Conservation (phyloP, 2,329 filamentous ascomycete species). For the Hypoxylon sp. region DNA sequence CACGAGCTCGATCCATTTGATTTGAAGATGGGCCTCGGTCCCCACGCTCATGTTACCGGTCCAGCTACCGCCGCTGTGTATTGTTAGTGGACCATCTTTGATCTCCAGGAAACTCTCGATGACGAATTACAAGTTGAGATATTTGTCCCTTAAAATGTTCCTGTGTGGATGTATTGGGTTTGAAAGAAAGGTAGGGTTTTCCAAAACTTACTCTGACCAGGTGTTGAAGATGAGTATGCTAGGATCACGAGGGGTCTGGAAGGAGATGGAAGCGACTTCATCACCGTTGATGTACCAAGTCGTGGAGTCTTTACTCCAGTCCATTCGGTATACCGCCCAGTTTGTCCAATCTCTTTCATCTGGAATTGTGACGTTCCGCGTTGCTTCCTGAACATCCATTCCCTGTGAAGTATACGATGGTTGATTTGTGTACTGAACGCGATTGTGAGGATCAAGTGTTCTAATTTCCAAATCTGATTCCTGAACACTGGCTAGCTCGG, state of each 20-base stretch:
- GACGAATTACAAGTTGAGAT: too few relatives aligned
- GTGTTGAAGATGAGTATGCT: conserved; percentile 65
- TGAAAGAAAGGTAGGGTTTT: not conserved
- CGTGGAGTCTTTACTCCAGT: conserved; percentile 63
- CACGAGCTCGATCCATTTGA: conserved; percentile 70
- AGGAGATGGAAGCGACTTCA: conserved; percentile 60
- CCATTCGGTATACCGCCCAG: conserved; percentile 67
- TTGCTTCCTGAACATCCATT: conserved; percentile 56
- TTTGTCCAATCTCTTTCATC: conserved; percentile 56
- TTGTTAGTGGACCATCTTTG: conserved; percentile 10
- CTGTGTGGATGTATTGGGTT: too few relatives aligned
- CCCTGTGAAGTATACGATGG: conserved; percentile 58
- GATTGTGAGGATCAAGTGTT: conserved; percentile 54
- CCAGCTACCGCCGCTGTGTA: conserved; percentile 60
- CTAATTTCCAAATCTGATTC: conserved; percentile 64
- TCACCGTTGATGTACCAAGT: conserved; percentile 65
- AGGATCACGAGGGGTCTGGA: conserved; percentile 63
- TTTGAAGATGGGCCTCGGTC: conserved; percentile 62
- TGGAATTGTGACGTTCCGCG: conserved; percentile 58
- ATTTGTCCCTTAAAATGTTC: too few relatives aligned
- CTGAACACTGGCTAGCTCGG: conserved; percentile 52
- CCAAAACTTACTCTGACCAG: conserved; percentile 59
- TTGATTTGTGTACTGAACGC: conserved; percentile 68
- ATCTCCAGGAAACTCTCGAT: not conserved
- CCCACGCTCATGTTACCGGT: conserved; percentile 64